Evolutionary conservation across 352 stramenopile species (phyloP), one percentile per base, ranked within the genome.

Genomic region (Phytophthora melonis): DNA sequence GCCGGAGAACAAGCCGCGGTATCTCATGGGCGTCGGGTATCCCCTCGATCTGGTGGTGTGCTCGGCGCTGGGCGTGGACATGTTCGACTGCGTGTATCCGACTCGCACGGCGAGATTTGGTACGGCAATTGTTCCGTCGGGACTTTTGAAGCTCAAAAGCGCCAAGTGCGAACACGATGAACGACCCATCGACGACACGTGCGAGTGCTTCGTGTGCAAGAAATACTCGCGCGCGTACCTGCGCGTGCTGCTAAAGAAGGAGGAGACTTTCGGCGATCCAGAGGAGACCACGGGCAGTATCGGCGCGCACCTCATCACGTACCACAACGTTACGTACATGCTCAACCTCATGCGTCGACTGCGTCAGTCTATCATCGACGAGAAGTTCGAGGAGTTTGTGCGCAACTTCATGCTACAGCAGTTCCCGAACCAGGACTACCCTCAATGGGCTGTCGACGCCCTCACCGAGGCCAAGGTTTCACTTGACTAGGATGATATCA

Each of bases 1-100:
- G 19, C 98, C 98, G 0, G 84, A 93, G 61, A 74, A 98, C 72
- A 99, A 99, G 66, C 97, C 97, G 27, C 86, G 97, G 6, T 99
- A 99, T 84, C 80, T 99, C 47, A 99, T 99, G 97, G 98, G 98
- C 41, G 97, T 99, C 5, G 98, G 97, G 16, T 99, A 99, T 81
- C 97, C 97, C 27, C 66, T 99, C 6, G 97, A 99, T 79, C 88
- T 99, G 18, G 96, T 99, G 2, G 93, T 99, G 30, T 99, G 97
- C 80, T 98, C 95, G 23, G 96, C 94, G 6, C 79, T 99, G 5
- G 97, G 97, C 27, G 97, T 99, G 5, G 97, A 99, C 78, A 99
- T 99, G 97, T 97, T 92, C 63, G 98, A 99, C 87, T 99, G 97
- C 79, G 97, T 99, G 9, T 99, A 98, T 82, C 97, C 97, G 6